Evolutionary conservation across 805 yeast species (phyloP).

Genomic region (Cyberlindnera galapagoensis): DNA sequence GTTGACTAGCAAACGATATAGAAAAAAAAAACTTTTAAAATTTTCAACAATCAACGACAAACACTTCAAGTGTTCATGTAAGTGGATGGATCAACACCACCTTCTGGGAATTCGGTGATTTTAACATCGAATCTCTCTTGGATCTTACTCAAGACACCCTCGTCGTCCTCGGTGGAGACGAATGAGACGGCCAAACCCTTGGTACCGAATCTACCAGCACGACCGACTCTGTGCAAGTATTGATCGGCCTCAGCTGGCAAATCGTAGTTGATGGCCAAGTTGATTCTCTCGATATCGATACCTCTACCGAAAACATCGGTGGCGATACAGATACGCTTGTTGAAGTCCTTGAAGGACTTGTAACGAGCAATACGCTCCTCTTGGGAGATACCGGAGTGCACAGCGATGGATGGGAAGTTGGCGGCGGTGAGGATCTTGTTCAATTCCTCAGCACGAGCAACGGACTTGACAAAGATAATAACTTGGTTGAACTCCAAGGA

Average conservation of each 20-base stretch:
- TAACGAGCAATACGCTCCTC: conserved; percentile 97
- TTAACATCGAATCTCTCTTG: conserved; percentile 97
- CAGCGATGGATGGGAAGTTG: conserved; percentile 95
- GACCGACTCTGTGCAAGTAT: conserved; percentile 97
- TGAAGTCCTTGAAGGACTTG: conserved; percentile 94
- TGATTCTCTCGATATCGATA: conserved; percentile 97
- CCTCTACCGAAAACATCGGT: conserved; percentile 99
- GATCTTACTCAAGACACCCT: conserved; percentile 82
- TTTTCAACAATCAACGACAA: background rate
- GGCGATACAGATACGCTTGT: conserved; percentile 97
- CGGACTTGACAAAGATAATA: conserved; percentile 89
- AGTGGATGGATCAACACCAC: conserved; percentile 95
- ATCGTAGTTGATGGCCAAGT: conserved; percentile 96
- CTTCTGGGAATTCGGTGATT: conserved; percentile 92
- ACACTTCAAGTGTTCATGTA: conserved; percentile 80
- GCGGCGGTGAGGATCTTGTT: conserved; percentile 84
- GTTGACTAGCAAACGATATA: too few relatives aligned
- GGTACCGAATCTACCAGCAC: conserved; percentile 99
- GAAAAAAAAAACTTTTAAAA: too few relatives aligned
- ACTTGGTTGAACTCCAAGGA: conserved; percentile 96
- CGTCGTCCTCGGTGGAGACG: conserved; percentile 80
- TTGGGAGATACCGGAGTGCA: conserved; percentile 92
- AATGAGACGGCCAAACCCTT: conserved; percentile 95
- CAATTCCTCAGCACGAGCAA: conserved; percentile 87
- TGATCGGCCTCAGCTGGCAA: conserved; percentile 96